Evolutionary conservation across 257 asterid genomes (phyloP).

Genomic region (Plectranthus barbatus): DNA sequence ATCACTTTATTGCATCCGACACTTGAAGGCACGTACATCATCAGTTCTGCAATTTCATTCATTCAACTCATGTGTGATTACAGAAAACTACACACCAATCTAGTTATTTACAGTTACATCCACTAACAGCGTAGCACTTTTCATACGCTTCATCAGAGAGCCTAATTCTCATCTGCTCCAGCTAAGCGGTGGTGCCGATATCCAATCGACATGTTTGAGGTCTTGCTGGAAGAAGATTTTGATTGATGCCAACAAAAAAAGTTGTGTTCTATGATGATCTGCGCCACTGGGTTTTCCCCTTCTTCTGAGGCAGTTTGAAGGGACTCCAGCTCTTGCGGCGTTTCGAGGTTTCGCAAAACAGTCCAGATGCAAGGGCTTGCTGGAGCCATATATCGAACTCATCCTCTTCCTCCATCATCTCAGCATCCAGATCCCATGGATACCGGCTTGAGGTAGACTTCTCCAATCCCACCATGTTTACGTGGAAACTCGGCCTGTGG

Average conservation of each 20-base stretch:
- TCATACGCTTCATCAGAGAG: too few relatives aligned
- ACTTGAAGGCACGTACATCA: too few relatives aligned
- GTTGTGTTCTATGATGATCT: slow-evolving; percentile 52
- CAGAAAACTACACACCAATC: too few relatives aligned
- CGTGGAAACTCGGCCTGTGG: slow-evolving; percentile 96
- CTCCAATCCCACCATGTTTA: slow-evolving; percentile 95
- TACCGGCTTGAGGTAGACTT: slow-evolving; percentile 75
- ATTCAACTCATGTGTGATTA: too few relatives aligned
- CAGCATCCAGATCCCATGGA: slow-evolving; percentile 94
- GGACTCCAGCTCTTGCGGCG: slow-evolving; percentile 99
- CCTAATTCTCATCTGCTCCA: too few relatives aligned
- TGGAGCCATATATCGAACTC: slow-evolving; percentile 97
- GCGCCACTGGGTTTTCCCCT: slow-evolving; percentile 78
- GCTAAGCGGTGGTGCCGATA: too few relatives aligned
- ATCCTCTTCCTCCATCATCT: slow-evolving; percentile 91
- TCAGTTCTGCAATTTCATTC: too few relatives aligned
- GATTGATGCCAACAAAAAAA: slow-evolving; percentile 13
- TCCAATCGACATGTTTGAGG: too few relatives aligned
- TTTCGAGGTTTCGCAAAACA: slow-evolving; percentile 79
- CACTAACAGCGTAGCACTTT: too few relatives aligned
- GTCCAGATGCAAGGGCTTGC: slow-evolving; percentile 92
- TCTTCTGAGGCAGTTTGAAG: slow-evolving; percentile 80
- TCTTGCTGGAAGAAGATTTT: too few relatives aligned
- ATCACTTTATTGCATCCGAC: too few relatives aligned
- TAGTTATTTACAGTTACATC: too few relatives aligned